Percentiles rank a stretch among this genome's conserved stretches.
Evolutionary conservation across 805 yeast genomes (phyloP).

Genomic region (Zygotorulaspora chibaensis): DNA sequence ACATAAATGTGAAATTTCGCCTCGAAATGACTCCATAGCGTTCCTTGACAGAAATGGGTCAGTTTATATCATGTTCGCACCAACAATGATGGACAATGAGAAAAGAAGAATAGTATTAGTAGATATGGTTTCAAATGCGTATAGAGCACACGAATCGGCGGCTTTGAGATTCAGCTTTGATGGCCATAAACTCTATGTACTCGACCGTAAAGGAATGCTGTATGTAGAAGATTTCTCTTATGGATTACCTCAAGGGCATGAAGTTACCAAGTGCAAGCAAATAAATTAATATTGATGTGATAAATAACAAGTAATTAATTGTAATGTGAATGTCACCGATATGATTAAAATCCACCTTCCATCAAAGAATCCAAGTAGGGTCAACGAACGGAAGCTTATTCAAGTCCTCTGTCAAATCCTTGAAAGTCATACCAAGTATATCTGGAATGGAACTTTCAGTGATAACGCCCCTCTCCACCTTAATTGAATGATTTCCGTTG

Average conservation of each 20-base stretch:
- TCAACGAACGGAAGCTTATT: constrained; percentile 1
- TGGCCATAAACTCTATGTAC: constrained; percentile 71
- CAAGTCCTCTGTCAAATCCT: constrained; percentile 12
- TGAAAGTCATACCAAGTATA: constrained; percentile 18
- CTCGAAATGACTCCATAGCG: constrained; percentile 82
- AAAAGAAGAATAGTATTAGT: constrained; percentile 49
- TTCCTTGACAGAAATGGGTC: constrained; percentile 75
- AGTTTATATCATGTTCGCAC: constrained; percentile 63
- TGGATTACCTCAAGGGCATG: constrained; percentile 68
- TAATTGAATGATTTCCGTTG: constrained; percentile 34
- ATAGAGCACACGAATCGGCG: constrained; percentile 72
- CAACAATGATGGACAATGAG: constrained; percentile 52
- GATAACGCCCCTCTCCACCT: constrained; percentile 50
- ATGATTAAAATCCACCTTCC: neutral
- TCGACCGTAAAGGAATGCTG: constrained; percentile 78
- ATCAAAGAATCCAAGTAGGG: neutral
- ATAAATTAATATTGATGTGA: constrained; percentile 33
- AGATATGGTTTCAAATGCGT: constrained; percentile 76
- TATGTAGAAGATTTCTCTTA: constrained; percentile 85
- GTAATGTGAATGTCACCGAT: neutral
- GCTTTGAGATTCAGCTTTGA: constrained; percentile 68
- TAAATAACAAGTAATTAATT: too few species aligned
- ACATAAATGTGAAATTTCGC: constrained; percentile 70
- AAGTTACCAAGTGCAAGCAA: constrained; percentile 63
- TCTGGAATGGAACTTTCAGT: constrained; percentile 13